Evolutionary conservation across 768 basidiomycete species (phyloP), one percentile per base, ranked within the genome.

Genomic region (Amanita exitialis): DNA sequence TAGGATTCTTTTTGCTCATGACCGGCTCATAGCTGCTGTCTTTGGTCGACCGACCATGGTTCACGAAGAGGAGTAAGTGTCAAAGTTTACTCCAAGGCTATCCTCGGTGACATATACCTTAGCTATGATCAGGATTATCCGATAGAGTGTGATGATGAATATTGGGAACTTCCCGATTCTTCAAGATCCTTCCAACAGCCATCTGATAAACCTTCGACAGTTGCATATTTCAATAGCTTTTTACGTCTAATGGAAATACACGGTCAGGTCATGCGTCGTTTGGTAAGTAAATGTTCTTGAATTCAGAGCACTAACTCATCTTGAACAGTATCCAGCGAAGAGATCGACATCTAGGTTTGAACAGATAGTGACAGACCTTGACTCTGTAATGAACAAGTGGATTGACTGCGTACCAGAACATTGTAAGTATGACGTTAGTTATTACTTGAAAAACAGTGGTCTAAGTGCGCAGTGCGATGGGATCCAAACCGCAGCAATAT

Each of bases 101-200:
- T 18, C 15, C 36, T 51, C 43, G 50, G 42, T 39, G n/a, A 37
- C 8, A 7, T n/a, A 25, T 41, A 38, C 1, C 30, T 32, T 56
- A 92, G 90, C 62, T 90, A 89, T 61, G 91, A 94, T 60, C 69
- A 85, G 25, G 90, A 90, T 43, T 67, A 86, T 34, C 88, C 88
- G 35, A 72, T 87, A 9, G 88, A 90, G 62, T 83, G 90, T 12
- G 88, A 94, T 57, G 83, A 86, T 57, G 78, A 83, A 54, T 90
- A 80, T 60, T 93, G 88, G 89, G 76, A 80, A 54, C 66, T 65
- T 15, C 69, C 64, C 47, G 73, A 73, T 49, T 69, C 76, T 13
- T 62, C 67, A 7, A 61, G 64, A 21, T 72, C 75, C 23, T 90
- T 88, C 65, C 74, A 75, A 54, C 90, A 91, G 56, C 90, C 87